Percentiles rank a stretch among this genome's conserved stretches.
Conservation (phyloP, 129 eudicot genomes). For the Tagetes patula region DNA sequence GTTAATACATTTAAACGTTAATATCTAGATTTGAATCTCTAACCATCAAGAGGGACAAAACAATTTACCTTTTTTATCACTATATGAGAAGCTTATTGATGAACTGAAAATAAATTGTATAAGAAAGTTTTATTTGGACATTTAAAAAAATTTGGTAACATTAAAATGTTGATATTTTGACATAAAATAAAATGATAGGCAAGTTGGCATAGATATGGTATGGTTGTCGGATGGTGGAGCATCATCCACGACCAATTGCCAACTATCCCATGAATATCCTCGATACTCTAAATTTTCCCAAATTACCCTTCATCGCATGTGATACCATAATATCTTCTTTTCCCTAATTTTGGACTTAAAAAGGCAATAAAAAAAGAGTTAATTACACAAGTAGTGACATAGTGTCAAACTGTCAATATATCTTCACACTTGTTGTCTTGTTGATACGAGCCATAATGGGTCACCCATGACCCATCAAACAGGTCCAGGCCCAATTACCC, state of each 20-base stretch:
- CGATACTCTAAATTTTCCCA: constrained; percentile 21
- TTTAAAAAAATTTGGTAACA: neutral
- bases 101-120: no score
- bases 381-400: no score
- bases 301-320: neutral
- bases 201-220: constrained; percentile 18
- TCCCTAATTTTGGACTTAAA: neutral
- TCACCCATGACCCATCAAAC: no score
- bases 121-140: neutral
- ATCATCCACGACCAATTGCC: constrained; percentile 26
- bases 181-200: constrained; percentile 16
- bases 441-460: no score
- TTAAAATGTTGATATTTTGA: constrained; percentile 14
- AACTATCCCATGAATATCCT: constrained; percentile 27
- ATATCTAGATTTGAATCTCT: no score
- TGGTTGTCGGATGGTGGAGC: constrained; percentile 26
- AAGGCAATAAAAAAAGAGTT: neutral
- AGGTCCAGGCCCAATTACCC: no score
- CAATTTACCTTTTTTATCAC: no score
- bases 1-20: no score
- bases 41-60: no score
- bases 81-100: no score
- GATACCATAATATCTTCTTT: neutral
- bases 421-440: no score
- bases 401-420: no score